Evolutionary conservation across 768 basidiomycete genomes (phyloP).

Genomic region (Russula brevipes): DNA sequence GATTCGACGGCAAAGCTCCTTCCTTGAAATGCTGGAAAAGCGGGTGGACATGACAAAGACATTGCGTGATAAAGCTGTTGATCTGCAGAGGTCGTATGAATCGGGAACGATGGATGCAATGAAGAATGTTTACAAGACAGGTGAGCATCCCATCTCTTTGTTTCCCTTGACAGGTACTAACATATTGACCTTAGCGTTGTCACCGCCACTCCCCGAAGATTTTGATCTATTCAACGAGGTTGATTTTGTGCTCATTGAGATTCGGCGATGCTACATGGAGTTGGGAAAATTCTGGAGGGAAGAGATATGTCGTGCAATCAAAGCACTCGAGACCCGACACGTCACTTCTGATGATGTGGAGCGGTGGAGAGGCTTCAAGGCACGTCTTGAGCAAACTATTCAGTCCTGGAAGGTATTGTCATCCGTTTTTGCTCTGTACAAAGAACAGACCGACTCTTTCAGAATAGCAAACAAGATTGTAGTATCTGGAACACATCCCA

Average conservation of each 20-base stretch:
- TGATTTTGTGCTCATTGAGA: neutral
- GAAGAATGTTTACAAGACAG: neutral
- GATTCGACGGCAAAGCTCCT: neutral
- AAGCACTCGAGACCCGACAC: neutral
- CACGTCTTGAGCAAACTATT: neutral
- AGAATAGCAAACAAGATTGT: neutral
- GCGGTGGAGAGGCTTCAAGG: neutral
- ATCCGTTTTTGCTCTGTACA: neutral
- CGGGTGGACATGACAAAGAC: neutral
- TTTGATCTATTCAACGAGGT: neutral
- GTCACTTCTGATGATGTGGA: neutral
- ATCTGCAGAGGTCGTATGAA: neutral
- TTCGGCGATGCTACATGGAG: neutral
- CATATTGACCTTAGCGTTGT: neutral
- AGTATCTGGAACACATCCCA: neutral
- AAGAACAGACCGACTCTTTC: too few relatives aligned
- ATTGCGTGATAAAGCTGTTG: neutral
- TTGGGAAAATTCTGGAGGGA: slow-evolving; percentile 2
- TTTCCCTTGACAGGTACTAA: neutral
- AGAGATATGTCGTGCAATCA: neutral
- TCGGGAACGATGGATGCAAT: neutral
- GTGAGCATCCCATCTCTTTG: neutral
- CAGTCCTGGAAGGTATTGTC: neutral
- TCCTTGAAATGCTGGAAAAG: neutral
- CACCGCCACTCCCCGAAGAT: neutral